Base-by-base conservation (phyloP, 2,329 filamentous ascomycete genomes). In the Boeremia exigua region DNA sequence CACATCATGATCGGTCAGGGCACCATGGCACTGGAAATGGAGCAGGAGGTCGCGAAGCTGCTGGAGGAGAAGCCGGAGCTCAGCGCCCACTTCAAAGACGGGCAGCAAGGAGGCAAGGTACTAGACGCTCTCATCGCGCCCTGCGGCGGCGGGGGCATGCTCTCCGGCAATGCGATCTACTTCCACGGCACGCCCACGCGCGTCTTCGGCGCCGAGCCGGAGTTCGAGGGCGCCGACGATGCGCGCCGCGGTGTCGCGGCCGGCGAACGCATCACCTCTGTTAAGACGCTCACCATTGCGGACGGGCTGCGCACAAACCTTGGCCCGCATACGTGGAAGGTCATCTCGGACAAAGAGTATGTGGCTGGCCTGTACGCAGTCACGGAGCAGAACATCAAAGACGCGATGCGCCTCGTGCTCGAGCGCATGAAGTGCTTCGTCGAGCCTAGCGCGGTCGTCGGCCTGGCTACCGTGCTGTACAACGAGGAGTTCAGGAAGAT, bases 1-100 rank as follows among this genome's bases (percentile, higher is more conserved):
- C 86, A 97, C 74, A 92, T 97, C 62, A 89, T 98, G 52, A 84
- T 96, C 0, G 94, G 95, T 0, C 93, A 97, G 79, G 95, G 94
- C n/a, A 98, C 94, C 0, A 81, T 91, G 59, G 93, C 87, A 0
- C 75, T 97, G 5, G 95, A 99, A 75, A 76, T 97, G 30, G 88
- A 92, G 71, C 79, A 84, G 57, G 93, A 98, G 71, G 90, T 88
- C 1, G 75, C 71, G 4, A 80, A 82, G 38, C 66, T 88, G 59
- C 79, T 88, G 37, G 61, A 58, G 28, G 34, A 48, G 15, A 49
- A 56, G 11, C 46, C 58, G 9, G 46, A 56, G 27, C 45, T 70
- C 45, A 54, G 64, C 32, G 48, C 59, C 3, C 49, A 56, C 29
- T 36, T 36, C 39, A 37, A 32, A 25, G 25, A 14, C 8, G 32